Percentiles rank a stretch among this genome's conserved stretches.
Conservation (phyloP, 2,329 filamentous ascomycete genomes). For the Xylariaceae sp. region DNA sequence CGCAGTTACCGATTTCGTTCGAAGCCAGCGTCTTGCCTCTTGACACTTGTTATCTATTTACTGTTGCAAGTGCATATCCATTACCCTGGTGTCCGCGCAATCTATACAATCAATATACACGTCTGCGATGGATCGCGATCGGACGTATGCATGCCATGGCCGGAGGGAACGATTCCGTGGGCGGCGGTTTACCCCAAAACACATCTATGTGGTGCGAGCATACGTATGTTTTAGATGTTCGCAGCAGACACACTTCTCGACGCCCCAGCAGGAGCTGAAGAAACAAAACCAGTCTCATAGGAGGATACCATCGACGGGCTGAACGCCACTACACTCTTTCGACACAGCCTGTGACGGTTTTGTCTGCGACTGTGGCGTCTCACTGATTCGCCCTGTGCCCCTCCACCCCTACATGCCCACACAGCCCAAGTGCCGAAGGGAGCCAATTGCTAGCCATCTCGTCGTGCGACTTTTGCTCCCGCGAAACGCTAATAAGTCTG, state of each 20-base stretch:
- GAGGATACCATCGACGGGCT: neutral
- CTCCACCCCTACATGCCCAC: too few relatives aligned
- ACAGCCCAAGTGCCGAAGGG: too few relatives aligned
- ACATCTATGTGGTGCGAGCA: neutral
- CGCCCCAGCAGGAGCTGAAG: neutral
- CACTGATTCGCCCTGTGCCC: too few relatives aligned
- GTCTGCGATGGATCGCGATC: slow-evolving; percentile 6
- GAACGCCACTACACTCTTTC: neutral
- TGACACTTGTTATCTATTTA: neutral
- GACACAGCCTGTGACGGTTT: neutral
- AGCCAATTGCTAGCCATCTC: too few relatives aligned
- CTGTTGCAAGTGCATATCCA: neutral
- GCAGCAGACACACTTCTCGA: neutral
- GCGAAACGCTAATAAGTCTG: too few relatives aligned
- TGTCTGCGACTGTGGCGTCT: neutral
- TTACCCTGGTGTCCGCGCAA: neutral
- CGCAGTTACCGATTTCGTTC: neutral
- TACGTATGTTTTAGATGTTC: neutral
- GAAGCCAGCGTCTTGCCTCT: neutral
- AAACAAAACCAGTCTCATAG: neutral
- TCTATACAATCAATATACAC: neutral
- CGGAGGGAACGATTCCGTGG: too few relatives aligned
- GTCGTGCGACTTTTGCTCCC: too few relatives aligned
- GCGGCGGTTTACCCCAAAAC: neutral
- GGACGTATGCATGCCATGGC: neutral